A percentile compares a stretch with the other conserved stretches of the same genome.
These are phyloP conservation scores for Tricholoma flavovirens DNA, from an alignment of 768 basidiomycete species.

Conservation along the genomic window DNA sequence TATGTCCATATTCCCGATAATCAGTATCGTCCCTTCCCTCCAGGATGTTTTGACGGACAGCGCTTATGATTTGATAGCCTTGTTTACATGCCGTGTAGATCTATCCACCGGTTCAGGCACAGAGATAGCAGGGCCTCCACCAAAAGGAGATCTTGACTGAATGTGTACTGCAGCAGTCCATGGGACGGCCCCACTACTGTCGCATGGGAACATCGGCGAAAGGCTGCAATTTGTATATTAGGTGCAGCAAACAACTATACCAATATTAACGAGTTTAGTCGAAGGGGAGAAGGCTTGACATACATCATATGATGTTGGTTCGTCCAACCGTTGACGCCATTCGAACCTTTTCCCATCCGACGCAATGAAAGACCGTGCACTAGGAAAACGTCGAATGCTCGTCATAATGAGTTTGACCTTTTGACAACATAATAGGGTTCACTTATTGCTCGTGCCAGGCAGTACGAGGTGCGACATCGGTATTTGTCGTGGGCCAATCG, in stretches of 20 bases:
- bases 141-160: constrained; percentile 54
- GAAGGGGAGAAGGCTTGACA: constrained; percentile 17
- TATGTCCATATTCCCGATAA: constrained; percentile 14
- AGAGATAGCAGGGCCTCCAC: constrained; percentile 61
- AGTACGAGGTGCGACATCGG: constrained; percentile 62
- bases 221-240: constrained; percentile 49
- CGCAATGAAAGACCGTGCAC: constrained; percentile 55
- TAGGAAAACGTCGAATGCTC: constrained; percentile 23
- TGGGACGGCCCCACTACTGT: constrained; percentile 62
- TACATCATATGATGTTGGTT: constrained; percentile 57
- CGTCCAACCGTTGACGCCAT: constrained; percentile 52
- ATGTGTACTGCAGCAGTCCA: constrained; percentile 58
- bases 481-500: constrained; percentile 46
- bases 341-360: constrained; percentile 56
- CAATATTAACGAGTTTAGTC: background rate
- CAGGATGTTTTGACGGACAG: constrained; percentile 1
- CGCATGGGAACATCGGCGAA: constrained; percentile 44
- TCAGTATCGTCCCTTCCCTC: constrained; percentile 5
- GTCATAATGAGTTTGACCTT: constrained; percentile 12
- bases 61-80: constrained; percentile 1
- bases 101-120: constrained; percentile 72
- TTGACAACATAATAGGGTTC: constrained; percentile 15
- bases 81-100: constrained; percentile 44
- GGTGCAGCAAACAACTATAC: constrained; percentile 43
- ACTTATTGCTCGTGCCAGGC: constrained; percentile 48